Evolutionary conservation across 2,329 filamentous ascomycete species (phyloP), one percentile per base, ranked within the genome.

Genomic region (Emergomyces pasteurianus): DNA sequence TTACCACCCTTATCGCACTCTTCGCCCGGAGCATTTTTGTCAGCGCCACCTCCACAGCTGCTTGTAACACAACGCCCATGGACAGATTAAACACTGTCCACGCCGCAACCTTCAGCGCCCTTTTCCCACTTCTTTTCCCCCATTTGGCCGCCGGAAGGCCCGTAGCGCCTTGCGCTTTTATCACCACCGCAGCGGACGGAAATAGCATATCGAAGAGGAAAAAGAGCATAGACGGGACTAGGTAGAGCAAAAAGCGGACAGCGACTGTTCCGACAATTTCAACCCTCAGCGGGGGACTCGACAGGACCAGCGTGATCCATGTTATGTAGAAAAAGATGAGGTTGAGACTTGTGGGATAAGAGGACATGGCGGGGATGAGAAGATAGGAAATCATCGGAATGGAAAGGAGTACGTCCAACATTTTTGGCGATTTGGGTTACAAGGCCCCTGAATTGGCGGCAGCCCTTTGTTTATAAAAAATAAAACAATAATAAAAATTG

Each of bases 311-410:
- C 0, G 89, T 92, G 6, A 85, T 85, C 91, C 91, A 96, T 67
- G 89, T 92, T 77, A 95, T 83, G 73, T 91, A 92, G 74, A 96
- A 94, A 78, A 95, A 92, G 64, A 95, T 77, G 28, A 95, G 77
- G 72, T 94, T 96, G 64, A 95, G 79, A 0, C 86, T 91, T 1
- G 90, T 92, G 49, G 79, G 86, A 77, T 87, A 91, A 7, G 88
- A 87, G 7, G 83, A 81, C 61, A 85, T 72, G 54, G 81, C 78
- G 1, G 84, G 82, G 23, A 83, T 80, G 56, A 86, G 77, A 67
- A 88, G 79, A 63, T 86, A 88, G 34, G 86, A 88, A 47, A 89
- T 75, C 64, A 90, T 81, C 1, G 88, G 88, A 43, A 92, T 79
- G 1, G 87, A 89, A 61, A 92, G 78, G 56, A 92, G 77, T 28